A percentile compares a stretch with the other conserved stretches of the same genome.
phyloP scores from a whole-genome alignment of 2,329 filamentous ascomycete genomes.

The Aspergillus felis region DNA sequence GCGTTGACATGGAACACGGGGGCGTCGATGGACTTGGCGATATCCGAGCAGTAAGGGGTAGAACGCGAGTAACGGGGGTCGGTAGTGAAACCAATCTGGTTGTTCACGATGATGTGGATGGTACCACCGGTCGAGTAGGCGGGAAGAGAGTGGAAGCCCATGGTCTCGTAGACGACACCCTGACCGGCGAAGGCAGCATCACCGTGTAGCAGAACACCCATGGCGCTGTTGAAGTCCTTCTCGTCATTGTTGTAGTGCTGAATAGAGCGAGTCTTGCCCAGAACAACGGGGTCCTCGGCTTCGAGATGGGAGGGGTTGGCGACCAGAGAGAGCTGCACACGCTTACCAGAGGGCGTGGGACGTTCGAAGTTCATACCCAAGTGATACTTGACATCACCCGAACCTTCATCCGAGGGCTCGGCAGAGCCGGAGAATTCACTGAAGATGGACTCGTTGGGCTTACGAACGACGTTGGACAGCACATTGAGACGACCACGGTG shows the following conservation, averaged over 20 bases:
- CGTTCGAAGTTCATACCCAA: conserved; percentile 99
- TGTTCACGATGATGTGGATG: conserved; percentile 96
- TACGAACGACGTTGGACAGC: conserved; percentile 95
- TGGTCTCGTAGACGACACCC: conserved; percentile 96
- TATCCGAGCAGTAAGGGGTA: conserved; percentile 97
- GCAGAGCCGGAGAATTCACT: conserved; percentile 90
- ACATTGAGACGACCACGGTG: conserved; percentile 98
- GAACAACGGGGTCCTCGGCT: conserved; percentile 94
- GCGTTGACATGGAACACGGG: conserved; percentile 99
- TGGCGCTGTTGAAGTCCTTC: conserved; percentile 79
- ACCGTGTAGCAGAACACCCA: conserved; percentile 94
- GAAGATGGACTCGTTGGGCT: conserved; percentile 99
- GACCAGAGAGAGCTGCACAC: conserved; percentile 96
- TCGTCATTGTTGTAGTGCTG: conserved; percentile 99
- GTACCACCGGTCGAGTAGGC: conserved; percentile 97
- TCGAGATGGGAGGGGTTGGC: conserved; percentile 98
- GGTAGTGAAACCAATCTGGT: conserved; percentile 99
- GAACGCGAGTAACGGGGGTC: conserved; percentile 96
- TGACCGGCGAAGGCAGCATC: conserved; percentile 96
- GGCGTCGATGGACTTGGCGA: conserved; percentile 97
- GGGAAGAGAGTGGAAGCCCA: conserved; percentile 93
- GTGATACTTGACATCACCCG: conserved; percentile 99
- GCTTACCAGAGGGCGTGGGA: conserved; percentile 95
- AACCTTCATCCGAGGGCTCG: conserved; percentile 89
- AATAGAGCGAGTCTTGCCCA: conserved; percentile 96